phyloP scores from a whole-genome alignment of 805 yeast species.

The Spathaspora hagerdaliae region DNA sequence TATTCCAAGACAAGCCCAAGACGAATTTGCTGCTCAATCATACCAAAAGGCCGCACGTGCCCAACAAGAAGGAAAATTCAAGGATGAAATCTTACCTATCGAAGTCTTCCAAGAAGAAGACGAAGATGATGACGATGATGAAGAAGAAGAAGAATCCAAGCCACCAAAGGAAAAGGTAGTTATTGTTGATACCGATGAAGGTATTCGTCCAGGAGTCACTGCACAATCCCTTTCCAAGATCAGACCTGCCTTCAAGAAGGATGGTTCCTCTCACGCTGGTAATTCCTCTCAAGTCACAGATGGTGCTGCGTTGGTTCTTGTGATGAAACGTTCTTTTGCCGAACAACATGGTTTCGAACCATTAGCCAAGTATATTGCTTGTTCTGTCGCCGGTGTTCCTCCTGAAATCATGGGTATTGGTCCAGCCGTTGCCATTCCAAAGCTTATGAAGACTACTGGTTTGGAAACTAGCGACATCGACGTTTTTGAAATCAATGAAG shows the following conservation, averaged over 20 bases:
- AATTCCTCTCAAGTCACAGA: conserved; percentile 94
- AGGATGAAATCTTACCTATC: conserved; percentile 85
- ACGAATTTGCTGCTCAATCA: conserved; percentile 83
- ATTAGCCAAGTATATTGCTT: conserved; percentile 73
- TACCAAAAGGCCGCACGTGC: conserved; percentile 83
- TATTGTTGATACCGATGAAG: conserved; percentile 84
- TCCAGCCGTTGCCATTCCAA: conserved; percentile 94
- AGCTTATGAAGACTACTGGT: conserved; percentile 59
- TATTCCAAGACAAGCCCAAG: conserved; percentile 71
- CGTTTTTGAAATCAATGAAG: conserved; percentile 89
- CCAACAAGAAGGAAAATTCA: conserved; percentile 62
- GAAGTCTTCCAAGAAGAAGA: conserved; percentile 67
- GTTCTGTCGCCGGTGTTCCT: conserved; percentile 86
- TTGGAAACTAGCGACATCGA: conserved; percentile 62
- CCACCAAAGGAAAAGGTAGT: conserved; percentile 65
- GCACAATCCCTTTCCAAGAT: conserved; percentile 69
- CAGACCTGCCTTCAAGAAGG: conserved; percentile 80
- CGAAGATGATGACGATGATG: conserved; percentile 72
- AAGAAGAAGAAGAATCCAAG: conserved; percentile 49
- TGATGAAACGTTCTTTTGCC: conserved; percentile 84
- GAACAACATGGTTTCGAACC: conserved; percentile 66
- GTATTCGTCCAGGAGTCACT: conserved; percentile 85
- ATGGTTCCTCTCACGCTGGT: conserved; percentile 92
- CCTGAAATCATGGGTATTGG: conserved; percentile 98
- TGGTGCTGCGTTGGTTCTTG: conserved; percentile 87